These are phyloP conservation scores for Millerago galiae DNA, from an alignment of 805 yeast genomes.

Conservation along the genomic window DNA sequence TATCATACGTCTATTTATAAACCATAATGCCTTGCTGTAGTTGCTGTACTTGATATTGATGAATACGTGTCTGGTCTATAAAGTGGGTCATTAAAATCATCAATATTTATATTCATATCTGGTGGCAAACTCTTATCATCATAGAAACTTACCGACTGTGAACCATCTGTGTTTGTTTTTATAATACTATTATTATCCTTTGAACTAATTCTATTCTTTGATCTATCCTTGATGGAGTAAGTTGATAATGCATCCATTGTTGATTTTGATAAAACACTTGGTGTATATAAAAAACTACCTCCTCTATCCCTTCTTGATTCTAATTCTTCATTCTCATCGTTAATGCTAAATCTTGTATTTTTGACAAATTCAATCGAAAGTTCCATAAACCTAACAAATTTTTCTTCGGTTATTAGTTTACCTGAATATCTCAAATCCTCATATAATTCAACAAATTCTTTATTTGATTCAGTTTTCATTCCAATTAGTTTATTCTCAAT, in stretches of 20 bases:
- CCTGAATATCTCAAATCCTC: constrained; percentile 68
- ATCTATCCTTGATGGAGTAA: constrained; percentile 6
- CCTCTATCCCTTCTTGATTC: neutral
- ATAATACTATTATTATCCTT: neutral
- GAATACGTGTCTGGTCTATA: constrained; percentile 2
- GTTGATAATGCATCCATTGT: constrained; percentile 7
- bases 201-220: neutral
- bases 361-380: constrained; percentile 30
- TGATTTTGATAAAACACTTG: constrained; percentile 5
- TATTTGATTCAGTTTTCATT: constrained; percentile 13
- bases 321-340: neutral
- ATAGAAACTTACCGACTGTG: neutral
- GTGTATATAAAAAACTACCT: constrained; percentile 3
- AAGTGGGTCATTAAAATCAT: neutral
- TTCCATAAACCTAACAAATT: constrained; percentile 55
- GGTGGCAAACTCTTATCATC: neutral
- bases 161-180: neutral
- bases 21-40: constrained; percentile 11
- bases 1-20: neutral
- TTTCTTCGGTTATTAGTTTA: constrained; percentile 46
- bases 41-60: constrained; percentile 12
- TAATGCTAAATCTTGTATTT: constrained; percentile 8
- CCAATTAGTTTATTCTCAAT: constrained; percentile 23
- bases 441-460: constrained; percentile 44
- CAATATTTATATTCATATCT: neutral